These are phyloP conservation scores for Phlebiopsis gigantea DNA, from an alignment of 768 basidiomycete genomes.

Conservation along the genomic window DNA sequence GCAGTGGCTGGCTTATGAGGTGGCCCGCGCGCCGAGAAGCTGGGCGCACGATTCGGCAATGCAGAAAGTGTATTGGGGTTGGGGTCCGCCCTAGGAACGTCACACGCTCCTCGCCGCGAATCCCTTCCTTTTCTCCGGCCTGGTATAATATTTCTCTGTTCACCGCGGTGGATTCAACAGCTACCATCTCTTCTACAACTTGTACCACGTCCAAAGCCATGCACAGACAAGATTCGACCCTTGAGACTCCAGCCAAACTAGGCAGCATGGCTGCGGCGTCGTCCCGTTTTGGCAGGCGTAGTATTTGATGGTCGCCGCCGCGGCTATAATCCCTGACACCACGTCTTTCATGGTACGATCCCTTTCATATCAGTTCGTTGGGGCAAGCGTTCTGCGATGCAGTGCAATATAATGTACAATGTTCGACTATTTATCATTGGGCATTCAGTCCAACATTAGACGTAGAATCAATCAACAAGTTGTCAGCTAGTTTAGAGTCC, in stretches of 20 bases:
- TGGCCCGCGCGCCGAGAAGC: background rate
- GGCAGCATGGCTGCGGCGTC: background rate
- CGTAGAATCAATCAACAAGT: background rate
- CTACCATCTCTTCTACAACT: background rate
- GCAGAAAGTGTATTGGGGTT: background rate
- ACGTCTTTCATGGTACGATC: background rate
- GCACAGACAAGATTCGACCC: background rate
- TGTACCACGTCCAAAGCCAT: background rate
- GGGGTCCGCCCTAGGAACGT: conserved; percentile 11
- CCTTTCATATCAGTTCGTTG: background rate
- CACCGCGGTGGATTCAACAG: background rate
- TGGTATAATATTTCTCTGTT: background rate
- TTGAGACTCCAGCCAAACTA: background rate
- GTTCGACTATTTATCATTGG: background rate
- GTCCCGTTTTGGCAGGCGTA: conserved; percentile 1
- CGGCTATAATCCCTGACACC: background rate
- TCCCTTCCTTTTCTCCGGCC: background rate
- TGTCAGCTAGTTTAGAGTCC: background rate
- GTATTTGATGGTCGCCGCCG: conserved; percentile 2
- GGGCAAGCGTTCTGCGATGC: background rate
- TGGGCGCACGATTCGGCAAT: background rate
- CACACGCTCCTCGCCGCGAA: conserved; percentile 1
- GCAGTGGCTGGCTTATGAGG: background rate
- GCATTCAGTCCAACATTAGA: background rate
- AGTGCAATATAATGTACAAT: background rate